Evolutionary conservation across 2,329 filamentous ascomycete species (phyloP), one percentile per base, ranked within the genome.

Genomic region (Alternaria ethzedia): DNA sequence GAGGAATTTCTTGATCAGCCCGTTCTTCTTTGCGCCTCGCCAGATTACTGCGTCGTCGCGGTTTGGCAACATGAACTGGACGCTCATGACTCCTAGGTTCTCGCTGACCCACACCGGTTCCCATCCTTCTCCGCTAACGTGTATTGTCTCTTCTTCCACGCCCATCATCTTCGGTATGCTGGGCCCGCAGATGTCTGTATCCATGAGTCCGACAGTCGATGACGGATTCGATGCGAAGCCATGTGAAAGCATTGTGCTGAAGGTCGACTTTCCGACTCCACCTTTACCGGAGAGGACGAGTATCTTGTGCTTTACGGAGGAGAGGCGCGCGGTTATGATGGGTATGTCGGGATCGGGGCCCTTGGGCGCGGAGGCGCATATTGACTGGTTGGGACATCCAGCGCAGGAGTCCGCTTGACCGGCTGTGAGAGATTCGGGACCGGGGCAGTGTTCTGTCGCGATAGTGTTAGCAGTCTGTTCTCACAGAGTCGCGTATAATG

Each of bases 141-240:
- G 96, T 56, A 99, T 96, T 1, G 92, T 97, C 82, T 99, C 95
- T 25, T 89, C 84, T 80, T 97, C 94, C 1, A 97, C 95, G 32
- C 96, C 96, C 90, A 99, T 94, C 95, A 99, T 98, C 83, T 97
- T 97, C 20, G 96, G 96, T 74, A 99, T 97, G 68, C 90, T 93
- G 1, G 96, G 96, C 0, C 96, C 96, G 82, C 94, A 97, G 66
- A 99, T 97, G 80, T 99, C 96, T 7, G 96, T 96, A 81, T 99
- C 96, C 93, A 98, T 97, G 72, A 99, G 90, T 20, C 95, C 96
- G 26, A 99, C 92, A 1, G 89, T 93, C 60, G 85, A 90, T 49
- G 90, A 88, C 0, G 90, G 89, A 79, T 96, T 93, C 13, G 88
- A 88, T 2, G 96, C 93, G 73, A 99, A 96, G 2, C 92, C 94